Base-by-base conservation (phyloP, 495 filamentous ascomycete genomes). In the Tuber umbilicatum region DNA sequence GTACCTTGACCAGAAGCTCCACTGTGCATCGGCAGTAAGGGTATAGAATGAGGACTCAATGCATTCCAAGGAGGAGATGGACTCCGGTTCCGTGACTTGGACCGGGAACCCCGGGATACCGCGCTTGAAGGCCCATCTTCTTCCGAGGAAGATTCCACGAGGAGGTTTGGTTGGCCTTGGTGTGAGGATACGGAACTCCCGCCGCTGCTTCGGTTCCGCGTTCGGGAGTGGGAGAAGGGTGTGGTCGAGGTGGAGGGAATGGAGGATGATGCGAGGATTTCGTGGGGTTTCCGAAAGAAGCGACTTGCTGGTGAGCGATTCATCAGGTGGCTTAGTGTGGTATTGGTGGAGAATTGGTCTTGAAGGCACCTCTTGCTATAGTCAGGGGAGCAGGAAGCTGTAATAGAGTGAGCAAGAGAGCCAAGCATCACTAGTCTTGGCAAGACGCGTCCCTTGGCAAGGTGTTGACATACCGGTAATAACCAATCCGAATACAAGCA, bases 151-250 rank as follows among this genome's bases (percentile, higher is more conserved):
- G 77, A 74, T 60, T 81, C 79, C n/a, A 74, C 64, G 1, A 81
- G 70, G 6, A 81, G 69, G 50, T 73, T 80, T 47, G 72, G 64
- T 17, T 81, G 77, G 16, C 76, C 73, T 60, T 78, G 73, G 19
- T 81, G 79, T 0, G 80, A 76, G 38, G 55, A 69, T 27, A 77
- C 73, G 7, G 79, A 81, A 45, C 76, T 79, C 73, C 80, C 79
- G 39, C 76, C 80, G 47, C 80, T 81, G 69, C 80, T 81, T 23
- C 80, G 73, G 47, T 81, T 81, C 16, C 80, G 76, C 21, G 73
- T 43, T 35, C 79, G 79, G 75, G 80, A 81, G 69, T 81, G 80
- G n/a, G 79, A 76, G 35, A 70, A 72, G 39, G 69, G 70, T 14
- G 35, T 47, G 1, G 45, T 43, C 37, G 79, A 60, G 21, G 43